phyloP scores from a whole-genome alignment of 768 basidiomycete species.

The Tylopilus balloui region DNA sequence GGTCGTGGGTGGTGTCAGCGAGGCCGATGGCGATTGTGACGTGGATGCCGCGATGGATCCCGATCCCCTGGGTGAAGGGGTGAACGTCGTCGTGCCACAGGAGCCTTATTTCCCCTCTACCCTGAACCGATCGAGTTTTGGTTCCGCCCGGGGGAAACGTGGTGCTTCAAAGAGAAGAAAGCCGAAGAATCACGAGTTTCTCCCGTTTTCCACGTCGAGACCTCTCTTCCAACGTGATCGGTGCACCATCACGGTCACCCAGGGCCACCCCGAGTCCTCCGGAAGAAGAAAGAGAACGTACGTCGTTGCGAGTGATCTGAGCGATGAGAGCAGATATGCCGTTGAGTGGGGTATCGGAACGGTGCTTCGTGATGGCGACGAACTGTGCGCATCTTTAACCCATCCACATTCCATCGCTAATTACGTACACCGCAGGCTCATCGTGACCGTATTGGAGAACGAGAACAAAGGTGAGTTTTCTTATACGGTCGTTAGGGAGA shows the following conservation, averaged over 20 bases:
- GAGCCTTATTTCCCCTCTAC: conserved; percentile 80
- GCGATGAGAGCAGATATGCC: conserved; percentile 91
- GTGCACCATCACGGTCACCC: conserved; percentile 84
- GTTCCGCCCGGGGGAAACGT: conserved; percentile 29
- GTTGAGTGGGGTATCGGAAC: conserved; percentile 99
- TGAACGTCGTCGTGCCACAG: conserved; percentile 80
- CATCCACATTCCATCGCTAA: background rate
- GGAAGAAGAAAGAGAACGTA: conserved; percentile 63
- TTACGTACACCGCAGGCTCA: conserved; percentile 41
- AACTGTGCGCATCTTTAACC: conserved; percentile 46
- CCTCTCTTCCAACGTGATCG: conserved; percentile 88
- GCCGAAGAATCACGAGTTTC: conserved; percentile 55
- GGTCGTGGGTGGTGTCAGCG: conserved; percentile 21
- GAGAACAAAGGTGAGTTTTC: conserved; percentile 70
- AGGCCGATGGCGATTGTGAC: conserved; percentile 44
- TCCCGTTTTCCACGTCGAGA: conserved; percentile 64
- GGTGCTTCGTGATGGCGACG: conserved; percentile 90
- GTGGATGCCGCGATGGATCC: conserved; percentile 54
- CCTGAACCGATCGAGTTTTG: conserved; percentile 51
- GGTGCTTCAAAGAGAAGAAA: conserved; percentile 54
- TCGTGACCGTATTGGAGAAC: conserved; percentile 90
- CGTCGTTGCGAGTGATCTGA: conserved; percentile 90
- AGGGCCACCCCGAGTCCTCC: conserved; percentile 71
- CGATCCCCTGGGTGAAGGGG: conserved; percentile 89
- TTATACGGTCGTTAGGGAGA: background rate